A percentile compares a stretch with the other conserved stretches of the same genome.
Conservation (phyloP, 1,284 basidiomycete species). For the Boletellus deceptivus region DNA sequence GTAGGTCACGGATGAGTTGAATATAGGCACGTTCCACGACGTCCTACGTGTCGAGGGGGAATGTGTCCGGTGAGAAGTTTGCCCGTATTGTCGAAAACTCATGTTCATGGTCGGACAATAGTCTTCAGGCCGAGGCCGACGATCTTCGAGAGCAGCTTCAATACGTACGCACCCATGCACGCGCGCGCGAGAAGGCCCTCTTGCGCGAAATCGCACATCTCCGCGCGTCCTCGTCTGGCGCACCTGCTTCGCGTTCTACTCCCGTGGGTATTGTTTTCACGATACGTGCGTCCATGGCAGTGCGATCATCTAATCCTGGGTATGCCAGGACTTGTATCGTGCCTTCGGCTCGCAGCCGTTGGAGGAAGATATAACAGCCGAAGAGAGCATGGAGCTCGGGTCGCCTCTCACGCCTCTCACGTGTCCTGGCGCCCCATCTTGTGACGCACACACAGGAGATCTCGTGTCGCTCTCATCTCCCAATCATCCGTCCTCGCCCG, state of each 20-base stretch:
- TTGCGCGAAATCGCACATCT: constrained; percentile 27
- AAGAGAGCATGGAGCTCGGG: constrained; percentile 57
- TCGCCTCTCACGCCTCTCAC: constrained; percentile 50
- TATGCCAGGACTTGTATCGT: constrained; percentile 15
- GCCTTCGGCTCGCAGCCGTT: constrained; percentile 10
- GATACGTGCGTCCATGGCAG: neutral
- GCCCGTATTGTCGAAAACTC: neutral
- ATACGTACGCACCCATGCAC: constrained; percentile 11
- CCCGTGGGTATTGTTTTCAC: constrained; percentile 9
- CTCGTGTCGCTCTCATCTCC: constrained; percentile 28
- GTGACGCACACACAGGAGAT: constrained; percentile 9
- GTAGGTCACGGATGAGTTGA: constrained; percentile 18
- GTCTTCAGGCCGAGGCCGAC: constrained; percentile 26
- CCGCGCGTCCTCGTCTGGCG: neutral
- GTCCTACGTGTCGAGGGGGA: constrained; percentile 34
- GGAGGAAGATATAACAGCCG: constrained; percentile 35
- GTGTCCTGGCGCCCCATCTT: neutral
- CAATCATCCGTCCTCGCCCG: constrained; percentile 15
- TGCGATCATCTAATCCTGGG: neutral
- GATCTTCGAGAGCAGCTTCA: constrained; percentile 28
- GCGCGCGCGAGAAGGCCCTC: constrained; percentile 22
- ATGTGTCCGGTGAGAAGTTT: constrained; percentile 33
- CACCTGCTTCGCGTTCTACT: neutral
- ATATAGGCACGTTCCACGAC: constrained; percentile 19
- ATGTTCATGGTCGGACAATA: constrained; percentile 4